Base-by-base conservation (phyloP, 2,329 filamentous ascomycete genomes). In the Hypoxylon rubiginosum region DNA sequence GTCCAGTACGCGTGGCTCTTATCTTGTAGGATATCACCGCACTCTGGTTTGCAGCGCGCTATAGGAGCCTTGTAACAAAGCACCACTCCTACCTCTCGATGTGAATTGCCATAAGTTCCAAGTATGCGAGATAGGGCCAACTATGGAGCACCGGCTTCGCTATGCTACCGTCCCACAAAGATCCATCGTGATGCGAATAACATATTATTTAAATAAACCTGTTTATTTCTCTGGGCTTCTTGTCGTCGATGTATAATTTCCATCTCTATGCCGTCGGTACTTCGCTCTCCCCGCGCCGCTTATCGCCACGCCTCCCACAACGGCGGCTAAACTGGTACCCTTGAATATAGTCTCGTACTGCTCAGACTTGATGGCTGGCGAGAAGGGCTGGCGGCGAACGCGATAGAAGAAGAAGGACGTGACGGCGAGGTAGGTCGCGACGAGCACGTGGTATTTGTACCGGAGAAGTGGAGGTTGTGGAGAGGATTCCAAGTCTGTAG, bases 381-480 rank as follows among this genome's bases (percentile, higher is more conserved):
- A 53, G 45, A 61, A 67, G 24, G 60, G 65, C 19, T 64, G 62
- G 4, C 69, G 60, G n/a, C 63, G 58, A 11, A 67, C 56, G n/a
- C 61, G 58, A 11, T 65, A 67, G 41, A 66, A 70, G 43, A 64
- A 45, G 26, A 66, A 45, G 3, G 60, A 56, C 8, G 66, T 67
- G 19, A 58, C 89, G 0, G 90, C 90, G 3, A 91, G 89, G 0
- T 90, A 91, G 1, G 89, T 91, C 68, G 91, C 90, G 60, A 92
- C 91, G 11, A 92, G 89, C 71, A 93, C 89, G 60, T 92, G 91
- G 68, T 92, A 88, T 43, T 87, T 82, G 10, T 67, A 62, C 3
- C 49, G 52, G 34, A 30, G 13, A 39, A 63, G 50, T 41, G 39
- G 21, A 26, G 32, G 34, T 13, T 39, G 43, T 36, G 55, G 45